Evolutionary conservation across 495 filamentous ascomycete species (phyloP).

Genomic region (Penicillium macrosclerotiorum): DNA sequence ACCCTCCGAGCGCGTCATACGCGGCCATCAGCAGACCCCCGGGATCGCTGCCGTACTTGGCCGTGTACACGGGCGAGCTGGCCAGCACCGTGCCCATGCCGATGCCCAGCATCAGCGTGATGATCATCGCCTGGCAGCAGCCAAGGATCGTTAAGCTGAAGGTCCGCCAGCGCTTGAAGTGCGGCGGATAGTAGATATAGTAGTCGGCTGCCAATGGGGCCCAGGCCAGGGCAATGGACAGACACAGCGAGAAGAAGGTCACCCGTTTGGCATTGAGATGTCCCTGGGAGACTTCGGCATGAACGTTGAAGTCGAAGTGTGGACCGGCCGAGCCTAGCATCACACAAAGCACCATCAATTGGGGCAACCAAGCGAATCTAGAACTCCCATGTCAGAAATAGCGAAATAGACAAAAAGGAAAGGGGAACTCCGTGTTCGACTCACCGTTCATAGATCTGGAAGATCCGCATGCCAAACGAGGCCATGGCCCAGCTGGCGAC

Average conservation of each 20-base stretch:
- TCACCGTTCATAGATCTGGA: slow-evolving; percentile 65
- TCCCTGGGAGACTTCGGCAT: slow-evolving; percentile 31
- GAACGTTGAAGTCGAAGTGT: slow-evolving; percentile 56
- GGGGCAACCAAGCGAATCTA: slow-evolving; percentile 69
- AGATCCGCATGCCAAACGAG: slow-evolving; percentile 71
- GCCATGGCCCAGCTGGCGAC: slow-evolving; percentile 62
- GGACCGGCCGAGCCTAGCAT: slow-evolving; percentile 67
- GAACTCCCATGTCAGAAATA: neutral
- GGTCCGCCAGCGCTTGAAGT: slow-evolving; percentile 42
- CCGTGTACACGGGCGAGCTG: slow-evolving; percentile 48
- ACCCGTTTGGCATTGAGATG: slow-evolving; percentile 57
- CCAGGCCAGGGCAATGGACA: slow-evolving; percentile 55
- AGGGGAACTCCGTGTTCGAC: neutral
- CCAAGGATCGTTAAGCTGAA: slow-evolving; percentile 51
- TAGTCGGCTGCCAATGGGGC: slow-evolving; percentile 54
- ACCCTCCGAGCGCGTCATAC: slow-evolving; percentile 58
- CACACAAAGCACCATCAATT: slow-evolving; percentile 61
- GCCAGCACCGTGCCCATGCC: slow-evolving; percentile 63
- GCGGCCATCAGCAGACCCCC: slow-evolving; percentile 67
- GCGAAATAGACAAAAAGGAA: neutral
- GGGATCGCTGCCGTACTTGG: slow-evolving; percentile 55
- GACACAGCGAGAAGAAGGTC: slow-evolving; percentile 62
- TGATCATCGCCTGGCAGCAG: slow-evolving; percentile 46
- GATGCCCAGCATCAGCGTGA: slow-evolving; percentile 67
- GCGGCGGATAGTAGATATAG: slow-evolving; percentile 56